Evolutionary conservation across 345 rosid genomes (phyloP), one percentile per base, ranked within the genome.

Genomic region (Erodium maritimum): DNA sequence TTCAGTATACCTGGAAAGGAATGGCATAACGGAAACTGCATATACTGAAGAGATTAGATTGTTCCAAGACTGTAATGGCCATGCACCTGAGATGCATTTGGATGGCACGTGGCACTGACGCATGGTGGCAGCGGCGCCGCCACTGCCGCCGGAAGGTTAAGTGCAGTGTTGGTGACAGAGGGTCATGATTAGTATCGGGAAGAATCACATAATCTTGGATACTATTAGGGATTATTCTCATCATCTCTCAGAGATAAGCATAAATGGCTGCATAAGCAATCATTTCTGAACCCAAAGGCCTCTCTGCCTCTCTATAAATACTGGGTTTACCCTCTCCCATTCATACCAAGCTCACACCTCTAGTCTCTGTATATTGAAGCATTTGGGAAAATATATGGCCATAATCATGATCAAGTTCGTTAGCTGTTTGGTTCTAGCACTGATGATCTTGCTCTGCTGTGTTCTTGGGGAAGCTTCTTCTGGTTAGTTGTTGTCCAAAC

Each of bases 241-340:
- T 25, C 33, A 25, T 25, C n/a, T n/a, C n/a, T n/a, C n/a, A n/a
- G n/a, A n/a, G 17, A 57, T 73, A 74, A 60, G 74, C 54, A 61
- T 54, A 73, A 73, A 67, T 74, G 83, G 83, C 88, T 75, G 83
- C 85, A 65, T 37, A 46, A 20, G 75, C 80, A 76, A 82, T 80
- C 81, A 82, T 82, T 74, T 64, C 74, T 23, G 50, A 34, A 22
- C 54, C 34, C 34, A 29, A 22, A n/a, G n/a, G n/a, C n/a, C n/a
- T n/a, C n/a, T n/a, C n/a, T n/a, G n/a, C n/a, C n/a, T 59, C 18
- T 65, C 33, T 50, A 25, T 62, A 19, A 13, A 5, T 20, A 13
- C 20, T 29, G 24, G 7, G 11, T 1, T 55, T 52, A 42, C 11
- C 19, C 13, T 14, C 16, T 33, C 14, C 52, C 60, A 8, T 48